Percentiles rank a stretch among this genome's conserved stretches.
These are phyloP conservation scores for Aspergillus sp. DNA, from an alignment of 2,329 filamentous ascomycete species.

Conservation along the genomic window DNA sequence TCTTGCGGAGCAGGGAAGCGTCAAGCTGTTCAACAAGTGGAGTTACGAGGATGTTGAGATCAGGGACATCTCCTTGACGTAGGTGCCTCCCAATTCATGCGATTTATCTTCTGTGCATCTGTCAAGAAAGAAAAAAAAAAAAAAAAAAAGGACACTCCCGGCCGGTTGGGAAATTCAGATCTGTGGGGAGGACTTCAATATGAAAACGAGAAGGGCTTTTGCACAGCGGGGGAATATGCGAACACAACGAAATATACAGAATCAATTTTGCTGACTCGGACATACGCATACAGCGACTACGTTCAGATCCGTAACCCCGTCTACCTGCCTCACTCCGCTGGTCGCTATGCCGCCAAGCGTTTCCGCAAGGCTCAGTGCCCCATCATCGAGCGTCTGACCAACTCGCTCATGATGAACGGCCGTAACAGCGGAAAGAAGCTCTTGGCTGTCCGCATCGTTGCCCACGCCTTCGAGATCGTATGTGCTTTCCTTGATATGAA, in stretches of 20 bases:
- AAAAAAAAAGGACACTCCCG: too few species aligned
- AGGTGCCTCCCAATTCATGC: conserved; percentile 46
- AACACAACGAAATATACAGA: conserved; percentile 4
- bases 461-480: conserved; percentile 99
- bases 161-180: too few species aligned
- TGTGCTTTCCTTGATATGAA: conserved; percentile 38
- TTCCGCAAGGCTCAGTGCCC: conserved; percentile 99
- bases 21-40: conserved; percentile 99
- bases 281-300: conserved; percentile 71
- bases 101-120: background rate
- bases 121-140: background rate
- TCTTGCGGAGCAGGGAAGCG: conserved; percentile 78
- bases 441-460: conserved; percentile 98
- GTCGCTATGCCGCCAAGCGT: conserved; percentile 97
- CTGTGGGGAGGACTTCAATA: too few species aligned
- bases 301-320: conserved; percentile 98
- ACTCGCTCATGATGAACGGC: conserved; percentile 99
- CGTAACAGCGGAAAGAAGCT: conserved; percentile 99
- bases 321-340: conserved; percentile 98
- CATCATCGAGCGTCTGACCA: conserved; percentile 99
- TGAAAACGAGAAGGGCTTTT: too few species aligned
- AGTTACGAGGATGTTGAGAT: conserved; percentile 99
- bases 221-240: conserved; percentile 2
- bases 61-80: conserved; percentile 99
- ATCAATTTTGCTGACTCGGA: conserved; percentile 26